Evolutionary conservation across 2,329 filamentous ascomycete species (phyloP).

Genomic region (Nannizziopsis barbatae): DNA sequence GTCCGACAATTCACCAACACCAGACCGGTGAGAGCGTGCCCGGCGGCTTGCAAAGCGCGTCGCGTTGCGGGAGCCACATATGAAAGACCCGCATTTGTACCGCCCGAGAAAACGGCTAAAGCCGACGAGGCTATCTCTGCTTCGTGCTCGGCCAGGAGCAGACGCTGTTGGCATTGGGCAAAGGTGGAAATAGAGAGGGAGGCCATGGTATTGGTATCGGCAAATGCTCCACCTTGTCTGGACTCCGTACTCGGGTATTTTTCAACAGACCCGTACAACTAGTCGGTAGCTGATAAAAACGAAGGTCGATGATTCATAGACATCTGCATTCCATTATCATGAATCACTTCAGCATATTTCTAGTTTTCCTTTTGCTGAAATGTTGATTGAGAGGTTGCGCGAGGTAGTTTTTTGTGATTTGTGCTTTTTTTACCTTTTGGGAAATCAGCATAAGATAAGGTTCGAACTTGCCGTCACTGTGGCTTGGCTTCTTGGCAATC

Average conservation of each 20-base stretch:
- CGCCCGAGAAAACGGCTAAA: conserved; percentile 25
- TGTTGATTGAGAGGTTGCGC: too few relatives aligned
- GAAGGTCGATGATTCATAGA: too few relatives aligned
- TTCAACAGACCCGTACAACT: background rate
- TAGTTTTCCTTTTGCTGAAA: too few relatives aligned
- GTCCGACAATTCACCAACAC: conserved; percentile 65
- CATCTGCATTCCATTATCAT: too few relatives aligned
- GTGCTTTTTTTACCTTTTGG: too few relatives aligned
- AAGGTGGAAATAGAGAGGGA: conserved; percentile 32
- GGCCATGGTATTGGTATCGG: conserved; percentile 2
- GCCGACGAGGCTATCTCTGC: conserved; percentile 35
- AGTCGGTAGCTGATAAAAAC: too few relatives aligned
- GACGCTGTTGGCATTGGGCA: conserved; percentile 33
- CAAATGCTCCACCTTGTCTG: background rate
- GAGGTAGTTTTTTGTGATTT: too few relatives aligned
- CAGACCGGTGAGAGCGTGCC: conserved; percentile 41
- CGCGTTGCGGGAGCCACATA: conserved; percentile 34
- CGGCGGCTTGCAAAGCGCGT: conserved; percentile 34
- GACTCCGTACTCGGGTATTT: background rate
- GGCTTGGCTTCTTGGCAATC: too few relatives aligned
- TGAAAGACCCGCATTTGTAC: conserved; percentile 24
- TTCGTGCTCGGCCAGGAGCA: conserved; percentile 36
- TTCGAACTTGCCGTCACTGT: too few relatives aligned
- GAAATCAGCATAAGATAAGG: too few relatives aligned
- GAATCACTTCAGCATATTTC: too few relatives aligned